Percentiles rank a stretch among this genome's conserved stretches.
Conservation (phyloP, 495 filamentous ascomycete genomes). For the Penicillium steckii region DNA sequence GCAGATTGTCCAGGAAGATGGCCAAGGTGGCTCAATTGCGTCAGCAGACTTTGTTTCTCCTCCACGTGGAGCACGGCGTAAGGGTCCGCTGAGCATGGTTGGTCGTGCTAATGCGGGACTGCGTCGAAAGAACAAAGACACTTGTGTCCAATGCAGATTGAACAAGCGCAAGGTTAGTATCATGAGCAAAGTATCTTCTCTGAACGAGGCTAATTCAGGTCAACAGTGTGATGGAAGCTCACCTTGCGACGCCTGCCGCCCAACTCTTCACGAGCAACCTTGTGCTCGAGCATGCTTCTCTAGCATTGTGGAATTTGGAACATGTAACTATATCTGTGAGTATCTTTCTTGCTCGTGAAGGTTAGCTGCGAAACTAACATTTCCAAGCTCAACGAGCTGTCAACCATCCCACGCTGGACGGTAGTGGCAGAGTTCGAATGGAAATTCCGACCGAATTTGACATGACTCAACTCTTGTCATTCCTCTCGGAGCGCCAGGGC, state of each 20-base stretch:
- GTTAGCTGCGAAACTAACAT: slow-evolving; percentile 18
- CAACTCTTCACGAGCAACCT: slow-evolving; percentile 47
- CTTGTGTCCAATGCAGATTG: slow-evolving; percentile 47
- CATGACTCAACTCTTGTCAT: slow-evolving; percentile 39
- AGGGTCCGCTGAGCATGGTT: slow-evolving; percentile 45
- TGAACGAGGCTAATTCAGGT: slow-evolving; percentile 6
- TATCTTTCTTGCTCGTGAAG: not conserved
- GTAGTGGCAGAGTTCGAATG: slow-evolving; percentile 35
- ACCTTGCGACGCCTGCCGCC: slow-evolving; percentile 49
- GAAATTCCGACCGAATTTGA: slow-evolving; percentile 45
- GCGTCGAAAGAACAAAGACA: slow-evolving; percentile 50
- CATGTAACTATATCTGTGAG: slow-evolving; percentile 52
- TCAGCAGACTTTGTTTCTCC: slow-evolving; percentile 50
- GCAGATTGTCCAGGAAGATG: slow-evolving; percentile 50
- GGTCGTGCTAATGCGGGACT: slow-evolving; percentile 46
- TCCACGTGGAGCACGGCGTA: slow-evolving; percentile 46
- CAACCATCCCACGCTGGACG: slow-evolving; percentile 43
- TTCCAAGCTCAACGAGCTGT: slow-evolving; percentile 46
- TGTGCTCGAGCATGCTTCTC: slow-evolving; percentile 49
- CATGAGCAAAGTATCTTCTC: not conserved
- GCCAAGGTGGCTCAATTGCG: slow-evolving; percentile 45
- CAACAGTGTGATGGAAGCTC: slow-evolving; percentile 46
- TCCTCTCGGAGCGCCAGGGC: slow-evolving; percentile 42
- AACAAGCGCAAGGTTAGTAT: slow-evolving; percentile 48
- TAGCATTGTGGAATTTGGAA: slow-evolving; percentile 51